Base-by-base conservation (phyloP, 1,284 basidiomycete genomes). In the Pyrrhoderma noxium region DNA sequence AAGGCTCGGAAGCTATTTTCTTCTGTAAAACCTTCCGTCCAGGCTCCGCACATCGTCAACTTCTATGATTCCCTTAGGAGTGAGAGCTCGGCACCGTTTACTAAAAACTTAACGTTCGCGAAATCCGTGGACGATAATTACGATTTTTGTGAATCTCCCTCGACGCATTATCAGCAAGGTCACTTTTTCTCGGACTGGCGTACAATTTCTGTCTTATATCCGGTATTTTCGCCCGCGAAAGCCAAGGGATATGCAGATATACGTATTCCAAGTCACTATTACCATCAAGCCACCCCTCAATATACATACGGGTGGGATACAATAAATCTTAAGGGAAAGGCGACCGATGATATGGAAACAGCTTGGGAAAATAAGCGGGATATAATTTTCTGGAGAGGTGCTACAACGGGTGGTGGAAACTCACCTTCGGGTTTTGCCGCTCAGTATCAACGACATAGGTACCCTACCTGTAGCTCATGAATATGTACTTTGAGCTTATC, bases 121-220 rank as follows among this genome's bases (percentile, higher is more conserved):
- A 65, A 68, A 51, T 67, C 65, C 4, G 79, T 84, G 1, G 82
- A 87, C 45, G 74, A 79, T 53, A 70, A 73, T 16, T 76, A 79
- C 57, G 82, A 93, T 61, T 93, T 88, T 61, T 97, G 93, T 67
- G 64, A 72, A 23, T 73, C 81, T 41, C 93, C 93, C 0, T 85
- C 88, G 69, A 82, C 87, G 25, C 91, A 87, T 60, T 85, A 86
- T 62, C 76, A 77, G 40, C 93, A 96, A 63, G 92, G 93, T 7
- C 92, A 92, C 64, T 96, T 95, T 67, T 97, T 95, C 77, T 90
- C 89, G 16, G 93, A 97, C 65, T 95, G 90, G 86, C 74, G 93
- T 16, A 89, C 85, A 0, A 85, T 94, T 52, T 79, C 87, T 11
- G 79, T 80, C 1, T 73, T 94, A 13, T 93, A 90, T 66, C 93